Conservation (phyloP, 2,329 filamentous ascomycete species). For the Massarina eburnea region DNA sequence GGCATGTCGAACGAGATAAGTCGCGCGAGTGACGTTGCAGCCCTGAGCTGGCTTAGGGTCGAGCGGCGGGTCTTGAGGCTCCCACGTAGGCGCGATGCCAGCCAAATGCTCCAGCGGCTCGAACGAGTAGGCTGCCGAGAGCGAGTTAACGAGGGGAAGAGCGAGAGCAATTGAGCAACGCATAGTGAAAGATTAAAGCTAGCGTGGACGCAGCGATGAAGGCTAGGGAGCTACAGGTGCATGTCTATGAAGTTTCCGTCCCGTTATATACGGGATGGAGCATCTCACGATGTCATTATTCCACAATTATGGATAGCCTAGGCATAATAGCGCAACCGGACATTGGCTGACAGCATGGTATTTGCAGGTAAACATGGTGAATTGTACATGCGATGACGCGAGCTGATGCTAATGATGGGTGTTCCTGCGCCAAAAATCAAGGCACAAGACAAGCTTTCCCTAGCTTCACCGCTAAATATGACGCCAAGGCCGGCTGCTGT, state of each 20-base stretch:
- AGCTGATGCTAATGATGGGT: constrained; percentile 7
- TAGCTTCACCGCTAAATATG: background rate
- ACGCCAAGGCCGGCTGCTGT: background rate
- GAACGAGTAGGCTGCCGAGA: constrained; percentile 44
- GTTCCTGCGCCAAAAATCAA: constrained; percentile 10
- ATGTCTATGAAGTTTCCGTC: too few species aligned
- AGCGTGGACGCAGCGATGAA: constrained; percentile 1
- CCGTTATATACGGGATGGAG: constrained; percentile 2
- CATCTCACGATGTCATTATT: constrained; percentile 10
- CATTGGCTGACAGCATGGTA: constrained; percentile 4
- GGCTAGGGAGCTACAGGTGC: background rate
- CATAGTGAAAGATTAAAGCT: constrained; percentile 11
- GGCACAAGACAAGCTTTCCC: constrained; percentile 10
- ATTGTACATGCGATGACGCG: constrained; percentile 9
- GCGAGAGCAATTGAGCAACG: constrained; percentile 26
- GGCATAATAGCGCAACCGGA: background rate
- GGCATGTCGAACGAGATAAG: constrained; percentile 54
- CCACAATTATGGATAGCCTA: background rate
- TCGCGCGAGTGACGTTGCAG: constrained; percentile 53
- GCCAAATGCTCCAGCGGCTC: constrained; percentile 53
- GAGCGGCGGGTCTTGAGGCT: constrained; percentile 49
- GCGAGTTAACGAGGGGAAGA: constrained; percentile 22
- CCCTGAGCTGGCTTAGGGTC: constrained; percentile 53
- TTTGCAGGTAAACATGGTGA: constrained; percentile 8
- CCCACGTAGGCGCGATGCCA: constrained; percentile 54